Conservation (phyloP, 1,139 yeast species). For the Saccharomyces hybrid region DNA sequence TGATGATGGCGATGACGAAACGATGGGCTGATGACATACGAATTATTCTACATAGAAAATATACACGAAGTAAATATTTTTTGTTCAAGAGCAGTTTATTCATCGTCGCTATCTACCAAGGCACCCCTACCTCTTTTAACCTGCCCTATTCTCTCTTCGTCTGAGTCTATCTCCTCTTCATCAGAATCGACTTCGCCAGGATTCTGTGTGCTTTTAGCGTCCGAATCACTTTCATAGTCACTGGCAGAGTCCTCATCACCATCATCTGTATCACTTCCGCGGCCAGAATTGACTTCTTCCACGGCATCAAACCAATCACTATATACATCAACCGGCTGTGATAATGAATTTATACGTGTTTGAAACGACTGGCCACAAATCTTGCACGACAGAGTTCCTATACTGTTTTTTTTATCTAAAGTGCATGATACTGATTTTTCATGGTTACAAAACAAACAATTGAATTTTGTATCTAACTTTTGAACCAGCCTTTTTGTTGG, state of each 20-base stretch:
- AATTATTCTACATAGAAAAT: too few species aligned
- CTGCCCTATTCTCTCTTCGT: conserved; percentile 28
- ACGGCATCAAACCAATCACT: conserved; percentile 99
- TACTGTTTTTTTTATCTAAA: conserved; percentile 75
- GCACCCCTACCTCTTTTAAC: conserved; percentile 24
- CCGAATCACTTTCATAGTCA: conserved; percentile 30
- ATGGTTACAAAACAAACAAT: conserved; percentile 93
- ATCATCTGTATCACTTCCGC: conserved; percentile 32
- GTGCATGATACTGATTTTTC: conserved; percentile 86
- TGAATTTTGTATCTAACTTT: conserved; percentile 75
- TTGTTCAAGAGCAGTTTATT: conserved; percentile 8
- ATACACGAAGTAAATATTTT: background rate
- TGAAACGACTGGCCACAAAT: conserved; percentile 94
- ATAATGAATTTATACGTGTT: conserved; percentile 62
- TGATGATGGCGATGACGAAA: conserved; percentile 8
- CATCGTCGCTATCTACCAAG: conserved; percentile 30
- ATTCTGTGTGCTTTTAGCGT: conserved; percentile 14
- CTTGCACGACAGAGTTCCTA: conserved; percentile 83
- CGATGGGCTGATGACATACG: background rate
- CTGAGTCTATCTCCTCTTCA: conserved; percentile 28
- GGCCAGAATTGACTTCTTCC: conserved; percentile 83
- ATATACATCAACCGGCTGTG: conserved; percentile 81
- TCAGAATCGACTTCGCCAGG: conserved; percentile 30
- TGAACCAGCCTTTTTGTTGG: conserved; percentile 77
- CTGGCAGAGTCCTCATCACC: conserved; percentile 27